Conservation (phyloP, 805 yeast genomes). For the Suhomyces sp. region DNA sequence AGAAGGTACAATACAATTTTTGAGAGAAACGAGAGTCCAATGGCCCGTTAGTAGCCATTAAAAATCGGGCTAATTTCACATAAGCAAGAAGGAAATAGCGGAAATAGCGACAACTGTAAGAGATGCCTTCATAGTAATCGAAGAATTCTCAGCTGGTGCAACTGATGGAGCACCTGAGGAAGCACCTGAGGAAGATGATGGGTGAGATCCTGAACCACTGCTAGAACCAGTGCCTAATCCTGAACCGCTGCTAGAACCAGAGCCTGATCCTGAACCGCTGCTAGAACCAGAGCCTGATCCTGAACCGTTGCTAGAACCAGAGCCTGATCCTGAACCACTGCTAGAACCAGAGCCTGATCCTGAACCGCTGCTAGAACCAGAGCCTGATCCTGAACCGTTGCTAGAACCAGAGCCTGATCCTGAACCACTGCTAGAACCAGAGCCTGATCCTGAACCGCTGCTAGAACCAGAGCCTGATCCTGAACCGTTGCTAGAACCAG, state of each 20-base stretch:
- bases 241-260: neutral
- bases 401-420: neutral
- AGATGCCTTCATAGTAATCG: neutral
- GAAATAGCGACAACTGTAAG: neutral
- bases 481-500: neutral
- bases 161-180: neutral
- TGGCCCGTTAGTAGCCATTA: neutral
- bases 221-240: neutral
- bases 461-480: neutral
- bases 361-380: neutral
- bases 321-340: neutral
- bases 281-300: neutral
- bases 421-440: neutral
- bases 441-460: too few relatives aligned
- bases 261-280: neutral
- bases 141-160: neutral
- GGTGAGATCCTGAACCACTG: neutral
- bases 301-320: neutral
- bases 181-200: neutral
- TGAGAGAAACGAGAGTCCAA: neutral
- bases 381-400: neutral
- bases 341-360: neutral
- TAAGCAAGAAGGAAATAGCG: neutral
- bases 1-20: neutral
- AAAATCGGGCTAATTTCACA: neutral